Base-by-base conservation (phyloP, 768 basidiomycete genomes). In the Hypsizygus marmoreus region DNA sequence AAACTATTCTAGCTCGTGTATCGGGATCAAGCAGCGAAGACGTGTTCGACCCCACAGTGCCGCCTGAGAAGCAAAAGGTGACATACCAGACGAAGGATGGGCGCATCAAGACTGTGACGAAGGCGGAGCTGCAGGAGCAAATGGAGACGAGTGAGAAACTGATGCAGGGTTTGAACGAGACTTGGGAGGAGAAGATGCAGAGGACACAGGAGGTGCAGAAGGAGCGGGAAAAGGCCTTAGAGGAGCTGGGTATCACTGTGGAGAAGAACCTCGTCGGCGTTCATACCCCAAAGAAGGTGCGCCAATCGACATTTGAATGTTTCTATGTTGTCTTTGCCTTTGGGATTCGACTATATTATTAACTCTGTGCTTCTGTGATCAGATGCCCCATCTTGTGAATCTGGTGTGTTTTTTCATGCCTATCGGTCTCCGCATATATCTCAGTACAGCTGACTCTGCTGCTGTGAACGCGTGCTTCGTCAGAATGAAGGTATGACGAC, bases 231-330 rank as follows among this genome's bases (percentile, higher is more conserved):
- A 88, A 93, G 75, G 97, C 97, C 8, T 69, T 99, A 37, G 97
- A 99, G 69, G 95, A 97, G 69, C 73, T 99, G 51, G 97, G 97
- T 26, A 98, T 99, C 67, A 91, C 90, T 30, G 92, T 99, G 49
- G 95, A 98, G 70, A 97, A 94, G 79, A 90, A 94, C 54, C 70
- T 91, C 45, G 89, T 98, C 45, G 95, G 97, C 40, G 97, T 99
- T 45, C 94, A 97, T 73, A 94, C 97, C 16, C 97, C 97, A 23
- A 98, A 97, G 79, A 92, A 86, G 79, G 90, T 81, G 58, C 83
- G 83, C 71, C 72, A 4, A 31, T 32, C 24, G 29, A 23, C 13
- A 30, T 24, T 37, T 25, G 23, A 23, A 39, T 29, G 41, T 24
- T 43, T 30, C 25, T 68, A 29, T 46, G 49, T 42, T 35, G n/a